Percentiles rank a stretch among this genome's conserved stretches.
Evolutionary conservation across 1,284 basidiomycete species (phyloP).

Genomic region (Trametes sp.): DNA sequence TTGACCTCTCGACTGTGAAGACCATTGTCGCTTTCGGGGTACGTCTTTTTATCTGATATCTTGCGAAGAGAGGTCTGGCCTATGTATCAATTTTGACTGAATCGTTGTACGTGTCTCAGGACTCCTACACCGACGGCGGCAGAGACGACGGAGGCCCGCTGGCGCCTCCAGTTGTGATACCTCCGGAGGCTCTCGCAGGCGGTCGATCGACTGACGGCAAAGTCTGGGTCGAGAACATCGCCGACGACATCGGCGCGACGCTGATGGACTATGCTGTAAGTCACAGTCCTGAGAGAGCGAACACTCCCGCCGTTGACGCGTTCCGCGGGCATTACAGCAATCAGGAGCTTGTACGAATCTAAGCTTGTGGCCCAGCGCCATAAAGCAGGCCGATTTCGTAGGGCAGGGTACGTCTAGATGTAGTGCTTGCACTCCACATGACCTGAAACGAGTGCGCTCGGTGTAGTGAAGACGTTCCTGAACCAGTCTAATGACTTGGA

Average conservation of each 20-base stretch:
- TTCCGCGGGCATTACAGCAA: conserved; percentile 37
- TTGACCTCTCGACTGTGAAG: conserved; percentile 41
- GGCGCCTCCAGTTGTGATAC: conserved; percentile 41
- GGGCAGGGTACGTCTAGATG: conserved; percentile 39
- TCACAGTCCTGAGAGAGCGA: neutral
- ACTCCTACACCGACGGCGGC: conserved; percentile 47
- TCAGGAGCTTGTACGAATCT: conserved; percentile 46
- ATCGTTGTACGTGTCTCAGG: conserved; percentile 23
- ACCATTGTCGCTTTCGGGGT: conserved; percentile 52
- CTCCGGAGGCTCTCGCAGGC: conserved; percentile 42
- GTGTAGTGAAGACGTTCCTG: conserved; percentile 41
- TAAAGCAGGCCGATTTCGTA: conserved; percentile 43
- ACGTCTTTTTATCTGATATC: no score
- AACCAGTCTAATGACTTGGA: conserved; percentile 43
- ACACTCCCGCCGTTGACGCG: no score
- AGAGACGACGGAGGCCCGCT: conserved; percentile 43
- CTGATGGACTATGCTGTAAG: conserved; percentile 55
- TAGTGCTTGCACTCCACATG: no score
- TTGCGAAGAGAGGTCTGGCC: no score
- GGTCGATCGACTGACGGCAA: conserved; percentile 46
- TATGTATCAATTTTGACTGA: no score
- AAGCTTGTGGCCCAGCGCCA: conserved; percentile 41
- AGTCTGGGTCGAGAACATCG: conserved; percentile 46
- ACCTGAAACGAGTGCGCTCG: neutral
- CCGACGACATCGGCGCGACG: conserved; percentile 41